Evolutionary conservation across 495 filamentous ascomycete genomes (phyloP).

Genomic region (Hypoxylon trugodes): DNA sequence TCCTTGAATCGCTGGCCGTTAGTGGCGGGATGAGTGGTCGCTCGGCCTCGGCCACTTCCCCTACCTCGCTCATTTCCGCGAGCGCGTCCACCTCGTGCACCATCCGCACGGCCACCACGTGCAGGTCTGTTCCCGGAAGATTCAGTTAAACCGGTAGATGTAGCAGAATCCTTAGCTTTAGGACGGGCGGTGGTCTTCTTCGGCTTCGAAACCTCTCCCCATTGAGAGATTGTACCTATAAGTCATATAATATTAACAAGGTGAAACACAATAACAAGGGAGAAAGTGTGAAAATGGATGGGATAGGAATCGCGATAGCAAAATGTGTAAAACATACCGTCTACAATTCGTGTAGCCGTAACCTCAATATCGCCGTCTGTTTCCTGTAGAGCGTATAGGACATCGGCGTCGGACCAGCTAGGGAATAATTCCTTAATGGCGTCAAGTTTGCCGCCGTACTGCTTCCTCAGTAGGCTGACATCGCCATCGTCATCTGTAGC

Average conservation of each 20-base stretch:
- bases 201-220: slow-evolving; percentile 94
- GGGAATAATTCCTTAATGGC: slow-evolving; percentile 90
- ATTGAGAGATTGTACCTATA: slow-evolving; percentile 87
- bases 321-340: slow-evolving; percentile 69
- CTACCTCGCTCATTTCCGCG: slow-evolving; percentile 50
- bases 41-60: slow-evolving; percentile 64
- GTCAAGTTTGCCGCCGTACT: slow-evolving; percentile 75
- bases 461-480: slow-evolving; percentile 88
- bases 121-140: slow-evolving; percentile 52
- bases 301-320: background rate
- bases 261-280: slow-evolving; percentile 26
- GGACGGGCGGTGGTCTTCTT: slow-evolving; percentile 82
- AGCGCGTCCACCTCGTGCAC: slow-evolving; percentile 73
- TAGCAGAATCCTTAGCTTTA: slow-evolving; percentile 77
- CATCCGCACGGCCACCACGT: slow-evolving; percentile 72
- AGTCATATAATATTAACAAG: slow-evolving; percentile 38
- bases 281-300: background rate
- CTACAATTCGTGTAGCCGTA: slow-evolving; percentile 87
- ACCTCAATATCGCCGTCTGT: slow-evolving; percentile 85
- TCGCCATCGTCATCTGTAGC: slow-evolving; percentile 86
- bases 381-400: slow-evolving; percentile 90
- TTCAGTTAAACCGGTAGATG: slow-evolving; percentile 62
- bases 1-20: slow-evolving; percentile 61
- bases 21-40: slow-evolving; percentile 61
- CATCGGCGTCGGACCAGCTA: slow-evolving; percentile 89